Percentiles rank a stretch among this genome's conserved stretches.
Conservation (phyloP, 768 basidiomycete genomes). For the Boletellus emodensis region DNA sequence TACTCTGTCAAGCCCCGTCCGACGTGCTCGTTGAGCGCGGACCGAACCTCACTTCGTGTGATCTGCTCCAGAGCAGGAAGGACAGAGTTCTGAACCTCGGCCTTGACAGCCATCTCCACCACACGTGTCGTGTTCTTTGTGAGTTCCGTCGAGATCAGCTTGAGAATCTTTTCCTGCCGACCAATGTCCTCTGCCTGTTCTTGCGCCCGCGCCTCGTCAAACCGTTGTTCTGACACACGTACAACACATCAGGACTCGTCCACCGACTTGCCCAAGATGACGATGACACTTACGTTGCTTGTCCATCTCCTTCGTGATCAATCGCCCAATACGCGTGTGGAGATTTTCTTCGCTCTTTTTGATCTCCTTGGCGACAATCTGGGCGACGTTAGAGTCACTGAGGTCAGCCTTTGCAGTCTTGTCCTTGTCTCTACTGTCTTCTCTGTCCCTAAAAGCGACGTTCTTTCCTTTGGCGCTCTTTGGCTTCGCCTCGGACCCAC, state of each 20-base stretch:
- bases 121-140: constrained; percentile 86
- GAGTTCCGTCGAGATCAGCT: constrained; percentile 81
- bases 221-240: constrained; percentile 59
- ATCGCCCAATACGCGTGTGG: constrained; percentile 69
- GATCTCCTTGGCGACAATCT: constrained; percentile 70
- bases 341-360: constrained; percentile 79
- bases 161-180: constrained; percentile 85
- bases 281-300: constrained; percentile 66
- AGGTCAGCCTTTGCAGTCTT: constrained; percentile 29
- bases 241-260: constrained; percentile 4
- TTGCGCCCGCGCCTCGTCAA: constrained; percentile 74
- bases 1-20: constrained; percentile 67
- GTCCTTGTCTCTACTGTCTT: constrained; percentile 42
- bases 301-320: constrained; percentile 84
- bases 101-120: constrained; percentile 85
- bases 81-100: constrained; percentile 79
- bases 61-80: constrained; percentile 79
- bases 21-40: constrained; percentile 74
- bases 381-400: constrained; percentile 54
- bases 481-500: constrained; percentile 45
- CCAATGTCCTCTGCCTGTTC: constrained; percentile 80
- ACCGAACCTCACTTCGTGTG: constrained; percentile 76
- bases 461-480: constrained; percentile 54
- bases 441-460: constrained; percentile 58
- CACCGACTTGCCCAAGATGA: constrained; percentile 4